Percentiles rank a stretch among this genome's conserved stretches.
phyloP scores from a whole-genome alignment of 768 basidiomycete genomes.

The Amanita jacksonii region DNA sequence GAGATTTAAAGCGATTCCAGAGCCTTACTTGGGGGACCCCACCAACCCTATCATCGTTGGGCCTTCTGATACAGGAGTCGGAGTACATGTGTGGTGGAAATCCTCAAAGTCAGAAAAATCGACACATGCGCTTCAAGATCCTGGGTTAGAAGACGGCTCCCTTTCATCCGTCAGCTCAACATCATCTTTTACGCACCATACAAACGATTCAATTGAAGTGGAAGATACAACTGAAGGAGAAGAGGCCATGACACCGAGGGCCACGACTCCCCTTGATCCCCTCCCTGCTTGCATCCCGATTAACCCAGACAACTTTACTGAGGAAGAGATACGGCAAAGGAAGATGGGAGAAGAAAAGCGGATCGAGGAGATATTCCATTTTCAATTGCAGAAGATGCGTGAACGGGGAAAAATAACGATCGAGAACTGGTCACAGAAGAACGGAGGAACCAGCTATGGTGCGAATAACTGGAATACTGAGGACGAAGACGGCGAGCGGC shows the following conservation, averaged over 20 bases:
- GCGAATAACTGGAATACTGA: background rate
- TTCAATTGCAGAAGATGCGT: conserved; percentile 5
- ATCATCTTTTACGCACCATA: background rate
- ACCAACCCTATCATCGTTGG: background rate
- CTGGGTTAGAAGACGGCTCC: too few relatives aligned
- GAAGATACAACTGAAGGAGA: background rate
- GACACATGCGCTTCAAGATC: background rate
- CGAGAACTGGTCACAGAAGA: background rate
- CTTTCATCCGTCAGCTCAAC: background rate
- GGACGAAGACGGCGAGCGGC: background rate
- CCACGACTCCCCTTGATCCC: background rate
- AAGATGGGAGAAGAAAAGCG: background rate
- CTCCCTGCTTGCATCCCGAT: background rate
- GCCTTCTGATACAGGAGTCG: conserved; percentile 9
- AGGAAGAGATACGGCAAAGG: background rate
- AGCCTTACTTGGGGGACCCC: background rate
- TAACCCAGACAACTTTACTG: background rate
- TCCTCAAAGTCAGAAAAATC: background rate
- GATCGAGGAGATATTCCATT: background rate
- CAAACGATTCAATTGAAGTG: background rate
- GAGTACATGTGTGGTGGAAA: conserved; percentile 9
- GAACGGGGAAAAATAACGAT: background rate
- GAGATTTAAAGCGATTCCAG: background rate
- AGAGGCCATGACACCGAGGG: background rate
- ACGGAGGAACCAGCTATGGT: background rate